Conservation (phyloP, 2,329 filamentous ascomycete genomes). For the Alternaria viburni region DNA sequence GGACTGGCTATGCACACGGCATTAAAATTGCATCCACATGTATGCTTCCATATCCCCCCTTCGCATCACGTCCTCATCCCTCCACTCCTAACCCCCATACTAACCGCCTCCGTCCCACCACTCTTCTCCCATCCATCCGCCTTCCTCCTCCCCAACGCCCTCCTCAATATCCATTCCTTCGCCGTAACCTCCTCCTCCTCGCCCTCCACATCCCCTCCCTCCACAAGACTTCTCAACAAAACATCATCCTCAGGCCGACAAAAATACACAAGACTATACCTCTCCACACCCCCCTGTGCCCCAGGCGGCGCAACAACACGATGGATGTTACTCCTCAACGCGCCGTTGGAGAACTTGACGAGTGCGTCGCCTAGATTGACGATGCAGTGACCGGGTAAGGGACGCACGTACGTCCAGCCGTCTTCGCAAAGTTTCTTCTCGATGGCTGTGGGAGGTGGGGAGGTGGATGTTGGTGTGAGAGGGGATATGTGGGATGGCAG, state of each 20-base stretch:
- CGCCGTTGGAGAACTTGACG: conserved; percentile 53
- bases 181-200: conserved; percentile 47
- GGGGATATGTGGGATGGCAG: conserved; percentile 45
- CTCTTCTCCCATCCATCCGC: conserved; percentile 40
- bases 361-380: conserved; percentile 58
- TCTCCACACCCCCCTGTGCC: conserved; percentile 43
- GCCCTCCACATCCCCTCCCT: conserved; percentile 22
- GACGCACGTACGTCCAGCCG: conserved; percentile 61
- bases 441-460: background rate
- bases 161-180: conserved; percentile 53
- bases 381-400: conserved; percentile 56
- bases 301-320: conserved; percentile 59
- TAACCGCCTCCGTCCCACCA: conserved; percentile 40
- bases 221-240: conserved; percentile 36
- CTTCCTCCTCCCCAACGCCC: conserved; percentile 42
- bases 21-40: no score
- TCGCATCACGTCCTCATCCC: conserved; percentile 6
- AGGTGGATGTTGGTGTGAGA: background rate
- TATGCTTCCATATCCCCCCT: no score
- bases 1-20: no score
- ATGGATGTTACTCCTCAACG: conserved; percentile 54
- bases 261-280: conserved; percentile 64
- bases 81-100: conserved; percentile 20
- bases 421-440: conserved; percentile 33
- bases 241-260: conserved; percentile 53